A percentile compares a stretch with the other conserved stretches of the same genome.
Evolutionary conservation across 2,329 filamentous ascomycete genomes (phyloP).

Genomic region (Lasiodiplodia citricola): DNA sequence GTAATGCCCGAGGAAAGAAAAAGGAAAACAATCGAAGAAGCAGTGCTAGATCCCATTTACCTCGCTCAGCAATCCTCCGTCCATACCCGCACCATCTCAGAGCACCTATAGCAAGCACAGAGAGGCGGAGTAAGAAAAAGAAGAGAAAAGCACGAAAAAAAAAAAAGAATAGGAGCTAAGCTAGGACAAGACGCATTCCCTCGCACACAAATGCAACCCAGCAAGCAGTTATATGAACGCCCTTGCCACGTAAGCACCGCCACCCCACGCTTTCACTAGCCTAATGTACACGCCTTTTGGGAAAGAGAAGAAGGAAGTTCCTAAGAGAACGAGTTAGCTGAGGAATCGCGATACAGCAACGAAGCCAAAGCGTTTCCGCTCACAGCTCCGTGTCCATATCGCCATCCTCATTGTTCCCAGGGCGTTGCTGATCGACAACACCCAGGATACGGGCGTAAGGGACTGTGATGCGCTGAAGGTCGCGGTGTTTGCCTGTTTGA

Average conservation of each 20-base stretch:
- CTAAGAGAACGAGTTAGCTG: neutral
- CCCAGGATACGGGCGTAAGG: conserved; percentile 76
- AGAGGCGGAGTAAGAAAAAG: neutral
- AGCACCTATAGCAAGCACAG: neutral
- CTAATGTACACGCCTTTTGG: neutral
- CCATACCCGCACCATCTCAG: neutral
- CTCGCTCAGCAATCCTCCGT: neutral
- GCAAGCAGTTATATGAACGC: neutral
- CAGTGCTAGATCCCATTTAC: neutral
- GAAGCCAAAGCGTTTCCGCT: neutral
- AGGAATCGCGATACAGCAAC: neutral
- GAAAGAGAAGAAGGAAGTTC: neutral
- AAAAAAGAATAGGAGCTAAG: neutral
- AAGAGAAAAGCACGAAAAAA: neutral
- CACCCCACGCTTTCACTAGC: neutral
- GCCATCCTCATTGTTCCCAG: conserved; percentile 2
- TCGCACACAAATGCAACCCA: neutral
- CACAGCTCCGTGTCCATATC: conserved; percentile 24
- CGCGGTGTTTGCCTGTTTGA: conserved; percentile 84
- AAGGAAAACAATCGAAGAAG: neutral
- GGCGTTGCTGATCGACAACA: conserved; percentile 29
- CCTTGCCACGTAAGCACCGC: neutral
- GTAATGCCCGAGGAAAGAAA: neutral
- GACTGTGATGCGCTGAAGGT: conserved; percentile 91
- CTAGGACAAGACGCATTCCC: neutral